phyloP scores from a whole-genome alignment of 441 rosid genomes.

The Syzygium syzygioides region DNA sequence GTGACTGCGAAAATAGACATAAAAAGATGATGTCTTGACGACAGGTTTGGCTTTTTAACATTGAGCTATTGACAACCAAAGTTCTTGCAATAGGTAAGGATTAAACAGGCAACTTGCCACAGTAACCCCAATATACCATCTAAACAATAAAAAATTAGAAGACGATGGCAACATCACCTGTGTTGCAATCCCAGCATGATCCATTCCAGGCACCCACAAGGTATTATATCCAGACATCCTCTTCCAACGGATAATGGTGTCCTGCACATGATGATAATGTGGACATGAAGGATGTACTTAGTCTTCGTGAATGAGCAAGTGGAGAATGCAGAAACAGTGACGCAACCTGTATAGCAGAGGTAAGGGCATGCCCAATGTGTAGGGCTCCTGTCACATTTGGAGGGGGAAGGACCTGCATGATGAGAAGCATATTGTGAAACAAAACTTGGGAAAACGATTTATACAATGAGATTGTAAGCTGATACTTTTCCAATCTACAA shows the following conservation, averaged over 20 bases:
- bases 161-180: conserved; percentile 35
- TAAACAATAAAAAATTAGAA: neutral
- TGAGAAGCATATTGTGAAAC: neutral
- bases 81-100: neutral
- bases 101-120: neutral
- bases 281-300: neutral
- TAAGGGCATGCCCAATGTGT: conserved; percentile 97
- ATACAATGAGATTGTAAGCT: neutral
- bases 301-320: neutral
- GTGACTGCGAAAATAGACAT: neutral
- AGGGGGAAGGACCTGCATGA: conserved; percentile 87
- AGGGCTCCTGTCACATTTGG: conserved; percentile 98
- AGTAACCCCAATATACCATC: neutral
- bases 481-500: neutral
- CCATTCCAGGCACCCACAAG: conserved; percentile 92
- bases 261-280: conserved; percentile 36
- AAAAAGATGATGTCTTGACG: neutral
- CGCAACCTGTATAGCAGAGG: conserved; percentile 77
- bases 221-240: conserved; percentile 95
- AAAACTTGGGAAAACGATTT: neutral
- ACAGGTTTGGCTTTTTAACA: neutral
- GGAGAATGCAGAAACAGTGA: neutral
- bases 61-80: neutral
- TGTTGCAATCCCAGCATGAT: conserved; percentile 98
- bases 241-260: conserved; percentile 76